Evolutionary conservation across 2,329 filamentous ascomycete genomes (phyloP), one percentile per base, ranked within the genome.

Genomic region (Teratosphaeria gauchensis): DNA sequence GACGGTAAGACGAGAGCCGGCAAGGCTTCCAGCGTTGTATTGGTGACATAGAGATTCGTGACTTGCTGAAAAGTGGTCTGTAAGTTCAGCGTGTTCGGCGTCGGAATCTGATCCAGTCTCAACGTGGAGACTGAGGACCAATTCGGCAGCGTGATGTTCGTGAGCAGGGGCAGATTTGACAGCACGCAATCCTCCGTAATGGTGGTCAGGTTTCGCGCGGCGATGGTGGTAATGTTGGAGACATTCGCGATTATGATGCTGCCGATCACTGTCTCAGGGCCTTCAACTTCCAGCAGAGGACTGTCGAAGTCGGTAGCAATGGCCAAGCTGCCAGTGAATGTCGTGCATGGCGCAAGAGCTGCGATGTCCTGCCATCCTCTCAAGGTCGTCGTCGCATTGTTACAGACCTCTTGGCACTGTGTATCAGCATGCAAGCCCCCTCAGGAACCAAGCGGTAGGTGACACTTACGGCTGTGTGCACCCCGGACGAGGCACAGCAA

Each of bases 1-100:
- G 58, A 55, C 35, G 52, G 54, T 7, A 59, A 48, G 30, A 59
- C 21, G 1, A 59, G 54, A 5, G 54, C 58, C 8, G 54, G 54
- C 14, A 59, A 42, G 12, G 58, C 54, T 53, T 59, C 58, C 32
- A 59, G 51, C 46, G 58, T 59, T 2, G 58, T 59, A 32, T 59
- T 54, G 16, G 58, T 59, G 30, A 59, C 54, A 48, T 59, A 59
- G 21, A 59, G 54, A 35, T 59, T 59, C 6, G 58, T 53, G 32
- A 59, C 58, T 12, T 56, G 28, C 54, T 59, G 58, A 14, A 59
- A 35, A 4, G 24, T 53, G 48, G 58, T 59, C 51, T 56, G 58
- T 54, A 59, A 19, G 9, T 59, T 54, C 19, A 59, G 54, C 7
- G 51, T 46, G 33, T 56, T 59, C 2, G 58, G 58, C 9, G 58